Conservation (phyloP, 345 rosid species). For the Bruguiera gymnorhiza region DNA sequence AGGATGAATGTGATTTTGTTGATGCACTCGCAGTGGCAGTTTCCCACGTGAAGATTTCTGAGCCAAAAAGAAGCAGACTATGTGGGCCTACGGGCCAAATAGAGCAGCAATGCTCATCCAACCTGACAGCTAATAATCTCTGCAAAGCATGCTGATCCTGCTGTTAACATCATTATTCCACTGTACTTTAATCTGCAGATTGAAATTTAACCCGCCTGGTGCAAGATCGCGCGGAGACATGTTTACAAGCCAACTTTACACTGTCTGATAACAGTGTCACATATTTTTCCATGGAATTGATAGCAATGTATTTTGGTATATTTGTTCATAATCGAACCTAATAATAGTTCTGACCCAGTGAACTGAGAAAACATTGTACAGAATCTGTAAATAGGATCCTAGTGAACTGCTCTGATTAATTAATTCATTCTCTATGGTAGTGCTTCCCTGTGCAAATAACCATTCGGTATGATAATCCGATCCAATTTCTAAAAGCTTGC, state of each 20-base stretch:
- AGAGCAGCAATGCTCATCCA: slow-evolving; percentile 85
- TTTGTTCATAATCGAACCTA: slow-evolving; percentile 14
- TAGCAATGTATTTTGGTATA: neutral
- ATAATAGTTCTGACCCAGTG: slow-evolving; percentile 21
- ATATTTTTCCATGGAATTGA: slow-evolving; percentile 6
- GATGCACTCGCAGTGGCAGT: slow-evolving; percentile 88
- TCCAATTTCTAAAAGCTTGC: neutral
- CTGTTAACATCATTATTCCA: slow-evolving; percentile 36
- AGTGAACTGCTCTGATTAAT: neutral
- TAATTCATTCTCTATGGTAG: neutral
- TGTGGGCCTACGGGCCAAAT: slow-evolving; percentile 74
- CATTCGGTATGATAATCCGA: no score
- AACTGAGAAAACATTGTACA: slow-evolving; percentile 33
- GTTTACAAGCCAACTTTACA: neutral
- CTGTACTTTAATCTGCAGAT: slow-evolving; percentile 31
- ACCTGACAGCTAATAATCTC: slow-evolving; percentile 72
- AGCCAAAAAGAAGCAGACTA: slow-evolving; percentile 79
- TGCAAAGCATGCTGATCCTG: slow-evolving; percentile 79
- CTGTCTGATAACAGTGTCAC: slow-evolving; percentile 11
- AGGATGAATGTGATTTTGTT: slow-evolving; percentile 70
- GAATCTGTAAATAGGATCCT: slow-evolving; percentile 35
- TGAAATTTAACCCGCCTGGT: slow-evolving; percentile 15
- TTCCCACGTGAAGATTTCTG: slow-evolving; percentile 79
- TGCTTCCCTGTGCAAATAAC: neutral
- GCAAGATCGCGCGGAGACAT: slow-evolving; percentile 24